Evolutionary conservation across 2,329 filamentous ascomycete species (phyloP), one percentile per base, ranked within the genome.

Genomic region (Fusarium piperis): DNA sequence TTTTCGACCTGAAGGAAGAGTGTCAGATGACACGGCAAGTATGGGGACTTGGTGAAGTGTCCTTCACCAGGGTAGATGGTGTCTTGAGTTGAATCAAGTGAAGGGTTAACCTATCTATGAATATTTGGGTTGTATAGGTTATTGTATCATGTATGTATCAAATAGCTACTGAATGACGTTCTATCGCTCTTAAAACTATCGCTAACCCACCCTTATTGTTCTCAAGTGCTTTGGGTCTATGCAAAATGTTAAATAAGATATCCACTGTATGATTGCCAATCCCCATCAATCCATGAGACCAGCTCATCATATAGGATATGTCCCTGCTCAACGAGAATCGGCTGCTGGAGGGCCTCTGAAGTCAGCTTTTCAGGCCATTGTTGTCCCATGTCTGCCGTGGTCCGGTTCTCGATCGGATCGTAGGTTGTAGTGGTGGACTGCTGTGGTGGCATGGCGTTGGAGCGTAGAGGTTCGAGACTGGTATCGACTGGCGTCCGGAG

Each of bases 281-380:
- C 79, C 46, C 78, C 78, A 33, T 81, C 80, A 64, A 82, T 81
- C 81, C 81, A 82, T 2, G 78, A 79, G 44, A 80, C 71, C 39
- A 83, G 62, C 63, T 83, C 81, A 32, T 80, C 76, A 46, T 81
- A 82, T 28, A 82, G 35, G n/a, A 74, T 74, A 46, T 78, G 77
- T 10, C 76, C 74, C 44, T 80, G 74, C 10, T 78, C 78, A 23
- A 80, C 72, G 46, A 77, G 74, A 62, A 78, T 75, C 3, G 72
- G 73, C 20, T 76, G 77, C 38, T 74, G 73, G 15, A 72, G 38
- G 39, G 63, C 56, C 38, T 75, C 75, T 4, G 62, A 61, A 6
- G 53, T 51, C 28, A 66, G 18, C 51, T 74, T 77, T 3, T 74
- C 70, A 4, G 67, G 59, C 75, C 70, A 76, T 28, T 68, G 65